Evolutionary conservation across 2,329 filamentous ascomycete genomes (phyloP), one percentile per base, ranked within the genome.

Genomic region (Stylonectria norvegica): DNA sequence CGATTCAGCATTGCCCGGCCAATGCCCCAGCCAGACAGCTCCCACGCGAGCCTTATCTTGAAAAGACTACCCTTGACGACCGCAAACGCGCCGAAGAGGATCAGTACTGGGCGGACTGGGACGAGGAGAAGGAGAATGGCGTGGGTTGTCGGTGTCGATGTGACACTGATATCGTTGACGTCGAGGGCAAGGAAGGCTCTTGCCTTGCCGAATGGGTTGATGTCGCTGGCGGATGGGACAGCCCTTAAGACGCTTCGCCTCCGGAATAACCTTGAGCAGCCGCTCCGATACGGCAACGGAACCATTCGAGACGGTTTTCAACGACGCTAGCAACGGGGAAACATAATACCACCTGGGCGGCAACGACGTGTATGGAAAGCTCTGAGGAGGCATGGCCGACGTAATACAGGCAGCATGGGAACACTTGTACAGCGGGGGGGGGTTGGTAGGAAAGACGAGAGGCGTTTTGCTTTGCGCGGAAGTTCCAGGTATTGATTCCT

Each of bases 121-220:
- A 98, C 61, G 70, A 83, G 5, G 84, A 85, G 53, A 90, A 93
- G 70, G 90, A 96, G 69, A 97, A 97, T 56, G 93, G 93, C 25
- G 90, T 98, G 7, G 93, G 93, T 25, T 98, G 93, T 70, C 83
- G 93, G 58, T 98, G 93, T 73, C 84, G 86, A 62, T 98, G 93
- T 66, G 93, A 98, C 61, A 96, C 89, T 4, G 93, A 98, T 62
- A 94, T 97, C 60, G 88, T 91, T 37, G 93, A 98, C 61, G 90
- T 98, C 18, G 93, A 98, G 70, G 90, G 89, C 65, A 98, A 97
- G 68, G 87, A 95, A 63, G 93, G 93, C 47, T 95, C 89, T 53
- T 98, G 93, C 68, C 73, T 96, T 41, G 79, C 88, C 8, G 89
- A 98, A 68, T 98, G 93, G 93, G 93, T 98, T 11, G 89, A 96